Conservation (phyloP, 805 yeast genomes). For the Ogataea haglerorum region DNA sequence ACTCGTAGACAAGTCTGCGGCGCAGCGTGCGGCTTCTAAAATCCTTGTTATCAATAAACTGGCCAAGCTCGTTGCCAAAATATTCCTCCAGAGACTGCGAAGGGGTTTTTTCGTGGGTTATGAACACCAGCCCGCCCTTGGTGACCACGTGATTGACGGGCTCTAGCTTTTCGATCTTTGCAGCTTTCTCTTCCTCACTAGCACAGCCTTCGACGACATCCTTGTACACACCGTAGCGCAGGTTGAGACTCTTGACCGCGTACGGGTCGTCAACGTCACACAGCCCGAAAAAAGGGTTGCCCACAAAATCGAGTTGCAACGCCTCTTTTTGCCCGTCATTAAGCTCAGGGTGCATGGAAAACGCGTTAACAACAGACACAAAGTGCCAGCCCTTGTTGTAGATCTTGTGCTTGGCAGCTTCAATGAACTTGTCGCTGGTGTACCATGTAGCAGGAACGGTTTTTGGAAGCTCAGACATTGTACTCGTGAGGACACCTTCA, state of each 20-base stretch:
- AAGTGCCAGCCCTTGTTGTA: slow-evolving; percentile 32
- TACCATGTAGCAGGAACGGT: slow-evolving; percentile 29
- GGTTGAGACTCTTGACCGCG: slow-evolving; percentile 12
- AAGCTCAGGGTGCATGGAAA: slow-evolving; percentile 14
- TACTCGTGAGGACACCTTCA: too few relatives aligned
- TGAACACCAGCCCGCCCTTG: slow-evolving; percentile 27
- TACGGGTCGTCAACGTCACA: slow-evolving; percentile 25
- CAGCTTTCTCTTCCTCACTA: slow-evolving; percentile 11
- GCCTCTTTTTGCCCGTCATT: slow-evolving; percentile 20
- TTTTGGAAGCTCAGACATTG: slow-evolving; percentile 3
- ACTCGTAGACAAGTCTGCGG: slow-evolving; percentile 24
- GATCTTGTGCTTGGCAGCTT: slow-evolving; percentile 20
- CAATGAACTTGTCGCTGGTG: slow-evolving; percentile 26
- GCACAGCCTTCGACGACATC: slow-evolving; percentile 16
- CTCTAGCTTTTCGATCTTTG: slow-evolving; percentile 13
- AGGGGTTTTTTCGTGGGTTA: slow-evolving; percentile 24
- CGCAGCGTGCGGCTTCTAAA: slow-evolving; percentile 21
- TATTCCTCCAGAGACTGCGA: slow-evolving; percentile 17
- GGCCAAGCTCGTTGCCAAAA: slow-evolving; percentile 21
- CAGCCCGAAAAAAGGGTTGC: slow-evolving; percentile 29
- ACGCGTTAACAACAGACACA: slow-evolving; percentile 20
- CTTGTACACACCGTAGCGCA: slow-evolving; percentile 26
- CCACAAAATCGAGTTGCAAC: slow-evolving; percentile 25
- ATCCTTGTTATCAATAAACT: slow-evolving; percentile 19
- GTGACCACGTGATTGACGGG: slow-evolving; percentile 25